Base-by-base conservation (phyloP, 2,329 filamentous ascomycete genomes). In the Talaromyces sp. region DNA sequence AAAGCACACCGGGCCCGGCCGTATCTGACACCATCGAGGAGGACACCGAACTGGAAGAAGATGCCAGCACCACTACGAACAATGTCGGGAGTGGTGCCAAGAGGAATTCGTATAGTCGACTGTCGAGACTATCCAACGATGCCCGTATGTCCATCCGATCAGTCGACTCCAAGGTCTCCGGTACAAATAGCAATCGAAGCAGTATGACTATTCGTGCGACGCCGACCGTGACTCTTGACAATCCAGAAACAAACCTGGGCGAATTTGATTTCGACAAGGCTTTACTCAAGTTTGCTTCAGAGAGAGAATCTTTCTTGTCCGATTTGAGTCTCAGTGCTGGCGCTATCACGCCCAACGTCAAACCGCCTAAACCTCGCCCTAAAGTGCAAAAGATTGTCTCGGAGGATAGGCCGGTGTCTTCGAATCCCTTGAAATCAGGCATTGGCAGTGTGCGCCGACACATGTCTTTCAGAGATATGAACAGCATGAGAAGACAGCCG, bases 221-320 rank as follows among this genome's bases (percentile, higher is more conserved):
- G 8, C 71, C 72, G 16, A 74, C 76, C 3, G 67, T 75, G 22
- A 77, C 75, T 11, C 31, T 33, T 24, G 73, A 71, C n/a, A 74
- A 75, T 7, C 74, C 76, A 6, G 62, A 65, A 43, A 22, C 41
- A 6, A 72, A 77, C 31, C 77, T 87, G 35, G 86, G 80, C 65
- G 92, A 96, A 74, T 92, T 91, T 73, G 95, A 98, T 77, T 99
- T 99, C 73, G 95, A 98, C 75, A 89, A 91, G 73, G 94, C 95
- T 31, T 83, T 99, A 70, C 82, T 93, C 72, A 98, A 97, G 79
- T 99, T 99, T 76, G 93, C 95, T 54, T 90, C 89, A n/a, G 94
- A 98, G 81, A 85, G 95, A 69, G 95, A 99, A 72, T 90, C 89
- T 66, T 99, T 99, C 72, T 82, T 98, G 61, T 92, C 96, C 68